Evolutionary conservation across 2,329 filamentous ascomycete species (phyloP).

Genomic region (Phialocephala subalpina): DNA sequence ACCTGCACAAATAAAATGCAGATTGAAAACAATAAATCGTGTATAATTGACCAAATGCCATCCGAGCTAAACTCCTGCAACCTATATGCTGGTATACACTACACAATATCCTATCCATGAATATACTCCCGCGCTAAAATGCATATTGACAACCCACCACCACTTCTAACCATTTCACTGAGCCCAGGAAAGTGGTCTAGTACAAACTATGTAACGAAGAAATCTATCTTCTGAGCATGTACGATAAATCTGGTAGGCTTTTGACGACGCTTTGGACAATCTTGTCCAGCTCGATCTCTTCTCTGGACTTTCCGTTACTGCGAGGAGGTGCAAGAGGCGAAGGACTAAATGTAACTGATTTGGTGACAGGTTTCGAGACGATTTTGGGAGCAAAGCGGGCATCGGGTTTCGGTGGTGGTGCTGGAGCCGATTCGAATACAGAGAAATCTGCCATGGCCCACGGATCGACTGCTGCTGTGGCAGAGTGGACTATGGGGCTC

Average conservation of each 20-base stretch:
- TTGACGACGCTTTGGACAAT: conserved; percentile 43
- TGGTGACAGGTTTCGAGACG: conserved; percentile 9
- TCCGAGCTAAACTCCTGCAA: conserved; percentile 2
- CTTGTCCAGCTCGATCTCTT: conserved; percentile 44
- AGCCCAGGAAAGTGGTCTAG: not conserved
- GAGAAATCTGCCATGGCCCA: conserved; percentile 48
- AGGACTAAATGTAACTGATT: conserved; percentile 16
- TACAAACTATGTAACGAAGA: not conserved
- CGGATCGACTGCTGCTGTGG: conserved; percentile 35
- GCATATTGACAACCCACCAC: conserved; percentile 7
- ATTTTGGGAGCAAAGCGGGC: conserved; percentile 3
- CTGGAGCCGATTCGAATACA: conserved; percentile 42
- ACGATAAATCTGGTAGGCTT: conserved; percentile 45
- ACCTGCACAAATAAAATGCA: not conserved
- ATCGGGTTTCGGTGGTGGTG: conserved; percentile 13
- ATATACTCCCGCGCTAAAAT: conserved; percentile 20
- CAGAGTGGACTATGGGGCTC: not conserved
- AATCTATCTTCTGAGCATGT: conserved; percentile 44
- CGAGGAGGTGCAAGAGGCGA: conserved; percentile 18
- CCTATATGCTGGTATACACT: conserved; percentile 7
- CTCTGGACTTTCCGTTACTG: conserved; percentile 33
- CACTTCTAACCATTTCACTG: not conserved
- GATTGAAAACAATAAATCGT: not conserved
- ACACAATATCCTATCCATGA: conserved; percentile 5
- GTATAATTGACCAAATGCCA: not conserved